Evolutionary conservation across 305 asterid genomes (phyloP).

Genomic region (Coffea humblotiana): DNA sequence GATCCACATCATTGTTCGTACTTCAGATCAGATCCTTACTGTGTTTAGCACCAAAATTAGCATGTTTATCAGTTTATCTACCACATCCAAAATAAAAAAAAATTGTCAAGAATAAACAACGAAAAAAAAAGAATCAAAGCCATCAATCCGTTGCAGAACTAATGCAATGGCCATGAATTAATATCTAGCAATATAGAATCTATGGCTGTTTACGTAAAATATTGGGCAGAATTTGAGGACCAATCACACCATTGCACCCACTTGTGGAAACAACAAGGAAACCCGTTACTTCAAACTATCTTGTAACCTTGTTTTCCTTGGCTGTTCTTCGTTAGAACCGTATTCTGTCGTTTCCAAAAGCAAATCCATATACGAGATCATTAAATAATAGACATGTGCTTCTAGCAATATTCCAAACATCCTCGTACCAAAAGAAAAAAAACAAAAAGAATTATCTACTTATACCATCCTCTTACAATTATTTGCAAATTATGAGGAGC

Average conservation of each 20-base stretch:
- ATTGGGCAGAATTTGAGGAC: background rate
- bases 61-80: background rate
- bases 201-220: background rate
- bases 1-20: background rate
- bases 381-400: background rate
- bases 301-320: background rate
- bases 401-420: background rate
- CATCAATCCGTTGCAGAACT: background rate
- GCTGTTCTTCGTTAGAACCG: background rate
- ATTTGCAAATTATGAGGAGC: background rate
- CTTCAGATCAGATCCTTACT: background rate
- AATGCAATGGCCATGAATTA: background rate
- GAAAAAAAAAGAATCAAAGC: background rate
- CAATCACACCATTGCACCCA: background rate
- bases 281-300: background rate
- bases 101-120: background rate
- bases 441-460: background rate
- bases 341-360: background rate
- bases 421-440: background rate
- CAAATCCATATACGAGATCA: background rate
- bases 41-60: background rate
- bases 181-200: background rate
- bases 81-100: background rate
- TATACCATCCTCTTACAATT: background rate
- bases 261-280: background rate